phyloP scores from a whole-genome alignment of 805 yeast species.

The Barnettozyma wickerhamii region DNA sequence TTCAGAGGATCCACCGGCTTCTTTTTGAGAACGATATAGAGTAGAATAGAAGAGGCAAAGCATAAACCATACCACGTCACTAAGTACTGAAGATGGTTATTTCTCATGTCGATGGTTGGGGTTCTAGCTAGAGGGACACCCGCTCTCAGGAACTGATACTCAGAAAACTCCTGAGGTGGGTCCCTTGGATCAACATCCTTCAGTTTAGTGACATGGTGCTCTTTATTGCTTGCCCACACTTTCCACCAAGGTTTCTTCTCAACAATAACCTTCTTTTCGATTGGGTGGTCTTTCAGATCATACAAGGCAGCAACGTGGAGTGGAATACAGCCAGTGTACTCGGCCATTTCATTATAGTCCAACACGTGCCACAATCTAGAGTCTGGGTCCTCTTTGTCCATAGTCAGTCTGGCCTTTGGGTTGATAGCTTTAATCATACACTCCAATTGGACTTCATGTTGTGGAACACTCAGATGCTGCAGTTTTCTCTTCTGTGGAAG shows the following conservation, averaged over 20 bases:
- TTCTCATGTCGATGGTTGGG: conserved; percentile 78
- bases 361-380: conserved; percentile 71
- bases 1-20: conserved; percentile 34
- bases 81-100: conserved; percentile 88
- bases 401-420: conserved; percentile 56
- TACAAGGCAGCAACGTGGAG: conserved; percentile 72
- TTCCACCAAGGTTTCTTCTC: conserved; percentile 28
- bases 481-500: conserved; percentile 55
- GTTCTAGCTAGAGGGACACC: conserved; percentile 89
- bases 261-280: conserved; percentile 31
- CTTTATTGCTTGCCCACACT: conserved; percentile 18
- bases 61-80: conserved; percentile 94
- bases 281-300: conserved; percentile 60
- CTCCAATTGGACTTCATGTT: conserved; percentile 55
- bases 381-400: conserved; percentile 65
- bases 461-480: conserved; percentile 66
- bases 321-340: conserved; percentile 60
- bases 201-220: conserved; percentile 9
- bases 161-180: conserved; percentile 39
- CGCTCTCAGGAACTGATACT: conserved; percentile 59
- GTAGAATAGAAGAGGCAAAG: conserved; percentile 63
- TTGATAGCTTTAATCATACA: conserved; percentile 72
- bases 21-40: conserved; percentile 49
- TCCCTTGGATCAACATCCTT: conserved; percentile 3
- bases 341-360: conserved; percentile 79